Percentiles rank a stretch among this genome's conserved stretches.
Evolutionary conservation across 345 rosid species (phyloP).

Genomic region (Cardiospermum halicacabum): DNA sequence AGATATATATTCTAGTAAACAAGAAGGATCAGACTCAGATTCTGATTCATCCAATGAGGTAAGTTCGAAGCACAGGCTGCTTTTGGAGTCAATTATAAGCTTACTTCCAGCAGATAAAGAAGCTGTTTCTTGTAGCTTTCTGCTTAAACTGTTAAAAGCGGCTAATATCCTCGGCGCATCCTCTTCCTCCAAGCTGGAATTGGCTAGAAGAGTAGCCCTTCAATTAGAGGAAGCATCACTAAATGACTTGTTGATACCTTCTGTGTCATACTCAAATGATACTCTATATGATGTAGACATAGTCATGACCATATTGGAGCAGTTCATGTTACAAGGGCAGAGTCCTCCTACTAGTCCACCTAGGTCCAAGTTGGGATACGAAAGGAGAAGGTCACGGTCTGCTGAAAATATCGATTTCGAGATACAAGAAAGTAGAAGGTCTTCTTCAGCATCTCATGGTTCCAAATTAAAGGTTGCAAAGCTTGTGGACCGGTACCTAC

Average conservation of each 20-base stretch:
- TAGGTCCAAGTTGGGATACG: constrained; percentile 57
- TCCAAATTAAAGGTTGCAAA: constrained; percentile 93
- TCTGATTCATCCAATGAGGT: constrained; percentile 54
- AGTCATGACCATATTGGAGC: constrained; percentile 69
- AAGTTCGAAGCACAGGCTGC: constrained; percentile 59
- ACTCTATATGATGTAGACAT: constrained; percentile 72
- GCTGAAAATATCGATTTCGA: constrained; percentile 80
- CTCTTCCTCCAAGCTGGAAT: constrained; percentile 63
- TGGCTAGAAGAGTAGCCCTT: constrained; percentile 75
- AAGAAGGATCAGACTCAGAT: constrained; percentile 51
- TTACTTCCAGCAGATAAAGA: constrained; percentile 82
- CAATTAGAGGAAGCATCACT: constrained; percentile 89
- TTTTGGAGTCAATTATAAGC: constrained; percentile 81
- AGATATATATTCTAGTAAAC: constrained; percentile 31
- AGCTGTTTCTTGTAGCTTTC: constrained; percentile 72
- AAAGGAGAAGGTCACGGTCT: constrained; percentile 90
- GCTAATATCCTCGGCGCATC: constrained; percentile 70
- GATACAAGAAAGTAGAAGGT: constrained; percentile 85
- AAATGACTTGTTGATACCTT: constrained; percentile 75
- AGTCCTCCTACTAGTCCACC: constrained; percentile 95
- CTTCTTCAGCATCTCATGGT: constrained; percentile 95
- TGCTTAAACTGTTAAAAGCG: constrained; percentile 85
- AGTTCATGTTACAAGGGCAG: constrained; percentile 81
- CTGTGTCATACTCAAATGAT: constrained; percentile 36
- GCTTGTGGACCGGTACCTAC: constrained; percentile 83